These are phyloP conservation scores for Thelonectria blattea DNA, from an alignment of 2,329 filamentous ascomycete genomes.

Conservation along the genomic window DNA sequence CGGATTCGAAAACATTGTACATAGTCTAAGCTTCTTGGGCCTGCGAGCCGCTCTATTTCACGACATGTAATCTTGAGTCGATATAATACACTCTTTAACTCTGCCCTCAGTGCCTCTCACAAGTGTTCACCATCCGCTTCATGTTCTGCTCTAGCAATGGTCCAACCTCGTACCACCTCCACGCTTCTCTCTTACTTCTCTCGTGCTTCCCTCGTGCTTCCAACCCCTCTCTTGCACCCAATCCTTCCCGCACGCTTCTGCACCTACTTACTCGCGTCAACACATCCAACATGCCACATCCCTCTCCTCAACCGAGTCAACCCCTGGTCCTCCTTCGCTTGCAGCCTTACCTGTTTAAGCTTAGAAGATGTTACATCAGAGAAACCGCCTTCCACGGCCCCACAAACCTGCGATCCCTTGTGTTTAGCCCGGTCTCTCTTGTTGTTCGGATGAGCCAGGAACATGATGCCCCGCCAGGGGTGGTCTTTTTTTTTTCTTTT, in stretches of 20 bases:
- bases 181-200: no score
- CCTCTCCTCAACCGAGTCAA: neutral
- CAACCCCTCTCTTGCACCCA: neutral
- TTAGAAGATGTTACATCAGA: neutral
- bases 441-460: slow-evolving; percentile 7
- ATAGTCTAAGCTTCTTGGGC: slow-evolving; percentile 5
- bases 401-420: slow-evolving; percentile 4
- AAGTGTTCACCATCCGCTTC: no score
- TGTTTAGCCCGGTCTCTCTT: neutral
- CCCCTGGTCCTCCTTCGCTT: neutral
- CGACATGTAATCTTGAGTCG: slow-evolving; percentile 9
- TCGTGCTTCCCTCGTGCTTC: neutral
- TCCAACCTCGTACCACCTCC: no score
- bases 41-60: slow-evolving; percentile 9
- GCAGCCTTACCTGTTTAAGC: slow-evolving; percentile 9
- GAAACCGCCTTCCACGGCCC: neutral
- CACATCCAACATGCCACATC: neutral
- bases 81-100: slow-evolving; percentile 9
- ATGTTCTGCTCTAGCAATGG: no score
- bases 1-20: neutral
- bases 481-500: no score
- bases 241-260: neutral
- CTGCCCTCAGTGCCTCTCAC: no score
- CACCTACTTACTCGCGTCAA: neutral
- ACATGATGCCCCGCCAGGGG: neutral